Evolutionary conservation across 139 green algal species (phyloP).

Genomic region (Picocystis salinarum): DNA sequence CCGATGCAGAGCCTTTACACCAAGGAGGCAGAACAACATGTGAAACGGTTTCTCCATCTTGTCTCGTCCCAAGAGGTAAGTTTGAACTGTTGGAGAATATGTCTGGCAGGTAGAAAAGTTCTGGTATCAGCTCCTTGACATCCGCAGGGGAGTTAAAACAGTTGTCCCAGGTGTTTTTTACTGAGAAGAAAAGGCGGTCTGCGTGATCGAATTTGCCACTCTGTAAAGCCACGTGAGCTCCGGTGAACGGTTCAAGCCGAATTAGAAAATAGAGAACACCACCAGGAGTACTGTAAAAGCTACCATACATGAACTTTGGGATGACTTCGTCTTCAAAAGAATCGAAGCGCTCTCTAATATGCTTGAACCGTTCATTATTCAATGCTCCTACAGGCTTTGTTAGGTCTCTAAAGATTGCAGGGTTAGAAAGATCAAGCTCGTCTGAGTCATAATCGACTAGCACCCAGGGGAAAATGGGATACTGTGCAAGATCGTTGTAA

Average conservation of each 20-base stretch:
- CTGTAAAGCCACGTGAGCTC: constrained; percentile 15
- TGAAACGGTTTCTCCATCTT: constrained; percentile 4
- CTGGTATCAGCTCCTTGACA: constrained; percentile 33
- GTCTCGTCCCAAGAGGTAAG: constrained; percentile 10
- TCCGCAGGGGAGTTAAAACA: constrained; percentile 14
- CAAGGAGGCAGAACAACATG: constrained; percentile 23
- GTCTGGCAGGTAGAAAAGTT: constrained; percentile 27
- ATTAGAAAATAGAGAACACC: constrained; percentile 29
- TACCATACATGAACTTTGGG: constrained; percentile 26
- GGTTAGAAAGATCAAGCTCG: constrained; percentile 20
- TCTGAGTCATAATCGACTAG: constrained; percentile 20
- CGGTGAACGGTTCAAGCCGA: constrained; percentile 25
- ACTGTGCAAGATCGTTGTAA: constrained; percentile 25
- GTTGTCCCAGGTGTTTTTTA: constrained; percentile 13
- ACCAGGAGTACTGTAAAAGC: constrained; percentile 21
- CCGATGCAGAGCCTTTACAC: constrained; percentile 16
- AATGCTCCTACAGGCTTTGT: constrained; percentile 23
- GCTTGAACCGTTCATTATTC: constrained; percentile 9
- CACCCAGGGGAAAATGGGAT: constrained; percentile 18
- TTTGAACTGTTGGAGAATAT: constrained; percentile 23
- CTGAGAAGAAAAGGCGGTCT: constrained; percentile 23
- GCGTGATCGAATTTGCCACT: constrained; percentile 30
- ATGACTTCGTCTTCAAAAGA: constrained; percentile 16
- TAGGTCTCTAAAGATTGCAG: constrained; percentile 19
- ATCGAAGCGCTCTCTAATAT: constrained; percentile 20